phyloP scores from a whole-genome alignment of 495 filamentous ascomycete species.

The Pseudomonodictys pantanalensis region DNA sequence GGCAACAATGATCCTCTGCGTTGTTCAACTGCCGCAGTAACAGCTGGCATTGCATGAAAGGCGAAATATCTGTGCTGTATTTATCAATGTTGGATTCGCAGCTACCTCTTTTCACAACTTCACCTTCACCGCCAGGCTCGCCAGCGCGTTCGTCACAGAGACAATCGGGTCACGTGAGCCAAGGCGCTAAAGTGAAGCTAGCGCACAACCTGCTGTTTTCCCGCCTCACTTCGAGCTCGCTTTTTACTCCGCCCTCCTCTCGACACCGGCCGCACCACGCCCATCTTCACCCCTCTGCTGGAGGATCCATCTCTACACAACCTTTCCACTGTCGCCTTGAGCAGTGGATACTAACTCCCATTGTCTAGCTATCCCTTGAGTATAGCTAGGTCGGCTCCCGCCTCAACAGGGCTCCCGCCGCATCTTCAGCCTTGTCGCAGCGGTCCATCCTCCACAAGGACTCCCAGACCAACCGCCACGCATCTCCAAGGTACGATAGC shows the following conservation, averaged over 20 bases:
- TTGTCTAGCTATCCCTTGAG: no score
- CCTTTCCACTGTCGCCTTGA: neutral
- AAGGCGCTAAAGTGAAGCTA: slow-evolving; percentile 2
- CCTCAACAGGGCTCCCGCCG: neutral
- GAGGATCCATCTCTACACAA: neutral
- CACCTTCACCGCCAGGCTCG: neutral
- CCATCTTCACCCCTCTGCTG: neutral
- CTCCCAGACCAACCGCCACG: neutral
- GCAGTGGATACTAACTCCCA: no score
- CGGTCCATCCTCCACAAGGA: neutral
- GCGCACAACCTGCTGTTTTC: neutral
- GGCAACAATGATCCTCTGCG: no score
- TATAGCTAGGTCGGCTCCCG: neutral
- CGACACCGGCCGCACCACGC: no score
- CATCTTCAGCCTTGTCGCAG: neutral
- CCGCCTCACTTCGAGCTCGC: neutral
- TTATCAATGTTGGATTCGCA: no score
- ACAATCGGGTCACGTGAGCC: neutral
- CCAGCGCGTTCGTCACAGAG: neutral
- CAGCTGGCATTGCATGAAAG: no score
- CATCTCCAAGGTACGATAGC: neutral
- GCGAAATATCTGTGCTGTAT: no score
- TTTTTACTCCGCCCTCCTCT: neutral
- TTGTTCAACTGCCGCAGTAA: no score
- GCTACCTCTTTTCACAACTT: no score